Percentiles rank a stretch among this genome's conserved stretches.
phyloP scores from a whole-genome alignment of 2,329 filamentous ascomycete genomes.

The Penicillium sp. region DNA sequence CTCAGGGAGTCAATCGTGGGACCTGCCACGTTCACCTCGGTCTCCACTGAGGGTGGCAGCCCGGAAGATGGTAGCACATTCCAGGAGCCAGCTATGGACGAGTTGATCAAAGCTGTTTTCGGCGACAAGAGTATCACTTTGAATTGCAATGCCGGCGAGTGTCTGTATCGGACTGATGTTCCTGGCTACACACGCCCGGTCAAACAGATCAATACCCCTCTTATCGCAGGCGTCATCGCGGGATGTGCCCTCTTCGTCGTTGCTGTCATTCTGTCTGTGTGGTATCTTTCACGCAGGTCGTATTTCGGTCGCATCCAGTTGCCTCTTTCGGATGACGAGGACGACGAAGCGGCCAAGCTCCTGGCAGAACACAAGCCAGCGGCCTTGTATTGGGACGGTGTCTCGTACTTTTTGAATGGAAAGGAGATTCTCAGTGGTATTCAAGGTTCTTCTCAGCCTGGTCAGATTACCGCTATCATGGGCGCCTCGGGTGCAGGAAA shows the following conservation, averaged over 20 bases:
- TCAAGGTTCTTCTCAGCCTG: slow-evolving; percentile 78
- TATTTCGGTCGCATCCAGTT: slow-evolving; percentile 62
- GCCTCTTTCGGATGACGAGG: slow-evolving; percentile 71
- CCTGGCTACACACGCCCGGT: slow-evolving; percentile 81
- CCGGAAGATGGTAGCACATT: slow-evolving; percentile 75
- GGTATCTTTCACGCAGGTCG: slow-evolving; percentile 83
- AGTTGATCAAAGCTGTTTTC: too few species aligned
- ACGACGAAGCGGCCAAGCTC: slow-evolving; percentile 75
- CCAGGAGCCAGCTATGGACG: too few species aligned
- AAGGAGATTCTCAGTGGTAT: slow-evolving; percentile 75
- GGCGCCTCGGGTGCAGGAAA: slow-evolving; percentile 95
- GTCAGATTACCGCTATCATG: slow-evolving; percentile 94
- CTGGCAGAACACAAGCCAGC: slow-evolving; percentile 88
- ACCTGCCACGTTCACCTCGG: too few species aligned
- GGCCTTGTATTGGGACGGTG: slow-evolving; percentile 75
- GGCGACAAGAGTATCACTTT: too few species aligned
- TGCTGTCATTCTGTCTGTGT: slow-evolving; percentile 70
- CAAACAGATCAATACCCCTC: slow-evolving; percentile 90
- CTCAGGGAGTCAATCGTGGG: too few species aligned
- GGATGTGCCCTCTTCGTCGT: slow-evolving; percentile 77
- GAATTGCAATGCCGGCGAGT: slow-evolving; percentile 77
- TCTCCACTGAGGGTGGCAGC: too few species aligned
- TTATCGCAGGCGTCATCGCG: slow-evolving; percentile 89
- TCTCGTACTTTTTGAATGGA: slow-evolving; percentile 77
- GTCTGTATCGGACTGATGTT: slow-evolving; percentile 82